Evolutionary conservation across 208 protist genomes (phyloP).

Genomic region (Giardia duodenalis): DNA sequence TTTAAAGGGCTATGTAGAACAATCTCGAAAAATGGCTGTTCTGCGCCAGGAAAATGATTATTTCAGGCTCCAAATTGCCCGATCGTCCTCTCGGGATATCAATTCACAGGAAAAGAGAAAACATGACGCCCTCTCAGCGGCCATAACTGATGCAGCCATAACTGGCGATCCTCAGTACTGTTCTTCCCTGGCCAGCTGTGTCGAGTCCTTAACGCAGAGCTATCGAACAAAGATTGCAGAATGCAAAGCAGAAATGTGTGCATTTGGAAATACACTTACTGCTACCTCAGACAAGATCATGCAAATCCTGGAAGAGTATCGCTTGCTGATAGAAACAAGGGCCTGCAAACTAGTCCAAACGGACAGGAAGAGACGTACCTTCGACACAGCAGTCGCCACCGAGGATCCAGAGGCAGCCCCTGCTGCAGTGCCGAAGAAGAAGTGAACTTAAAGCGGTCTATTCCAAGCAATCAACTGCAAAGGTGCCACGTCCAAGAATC

Average conservation of each 20-base stretch:
- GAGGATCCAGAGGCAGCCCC: not conserved
- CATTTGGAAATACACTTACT: not conserved
- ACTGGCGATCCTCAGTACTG: not conserved
- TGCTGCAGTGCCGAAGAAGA: not conserved
- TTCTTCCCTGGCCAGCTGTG: not conserved
- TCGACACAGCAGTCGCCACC: not conserved
- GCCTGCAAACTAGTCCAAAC: not conserved
- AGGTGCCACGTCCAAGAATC: not conserved
- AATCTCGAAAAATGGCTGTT: not conserved
- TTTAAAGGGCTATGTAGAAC: conserved; percentile 2
- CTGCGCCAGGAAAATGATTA: not conserved
- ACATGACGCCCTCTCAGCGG: not conserved
- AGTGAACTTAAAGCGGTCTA: too few species aligned
- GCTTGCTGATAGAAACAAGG: not conserved
- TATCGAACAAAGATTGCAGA: not conserved
- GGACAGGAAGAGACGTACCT: not conserved
- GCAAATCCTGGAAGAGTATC: not conserved
- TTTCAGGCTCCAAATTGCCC: not conserved
- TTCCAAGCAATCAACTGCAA: not conserved
- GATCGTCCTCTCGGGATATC: not conserved
- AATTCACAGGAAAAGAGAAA: not conserved
- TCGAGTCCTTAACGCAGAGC: not conserved
- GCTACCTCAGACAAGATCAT: not conserved
- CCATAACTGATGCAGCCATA: not conserved
- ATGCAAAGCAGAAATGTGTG: not conserved